Evolutionary conservation across 352 stramenopile species (phyloP), one percentile per base, ranked within the genome.

Genomic region (Phytopythium mirpurense): DNA sequence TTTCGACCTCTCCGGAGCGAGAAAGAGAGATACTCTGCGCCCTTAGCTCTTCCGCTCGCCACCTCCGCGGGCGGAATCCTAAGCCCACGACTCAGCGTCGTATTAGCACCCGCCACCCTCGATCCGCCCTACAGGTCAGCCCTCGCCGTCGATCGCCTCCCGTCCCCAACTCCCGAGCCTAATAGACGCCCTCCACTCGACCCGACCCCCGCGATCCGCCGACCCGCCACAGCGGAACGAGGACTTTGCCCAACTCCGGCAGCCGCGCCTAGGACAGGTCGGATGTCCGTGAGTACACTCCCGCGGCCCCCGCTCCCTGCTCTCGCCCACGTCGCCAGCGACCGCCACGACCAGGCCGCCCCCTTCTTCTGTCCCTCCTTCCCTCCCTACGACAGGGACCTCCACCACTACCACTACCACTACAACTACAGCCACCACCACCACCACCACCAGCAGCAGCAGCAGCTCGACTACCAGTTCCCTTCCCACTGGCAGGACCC

Each of bases 41-140:
- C 51, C 68, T 64, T 72, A 74, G 67, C 67, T 74, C 63, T 74
- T 72, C 60, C 60, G 23, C 24, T 27, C 36, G 8, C 34, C 1
- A n/a, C 21, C 38, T 36, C n/a, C 43, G 35, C 59, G 46, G 42
- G 18, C 35, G 63, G 63, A 74, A 74, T 69, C 63, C 67, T 72
- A 74, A 70, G 66, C 60, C 41, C 40, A 72, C 67, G 67, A 72
- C 63, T 55, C 49, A 57, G 59, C 59, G 67, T 74, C 60, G 62
- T 74, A 74, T n/a, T n/a, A n/a, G n/a, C 43, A n/a, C 19, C 38
- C 35, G 27, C 34, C 66, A 29, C 43, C 56, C 68, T 47, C 59
- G 41, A 23, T 38, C 48, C 60, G 53, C 52, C 40, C 50, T 50
- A 38, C 58, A 60, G 59, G 56, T 68, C 69, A 10, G 19, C 26